Evolutionary conservation across 2,329 filamentous ascomycete genomes (phyloP), one percentile per base, ranked within the genome.

Genomic region (Fusarium nygamai): DNA sequence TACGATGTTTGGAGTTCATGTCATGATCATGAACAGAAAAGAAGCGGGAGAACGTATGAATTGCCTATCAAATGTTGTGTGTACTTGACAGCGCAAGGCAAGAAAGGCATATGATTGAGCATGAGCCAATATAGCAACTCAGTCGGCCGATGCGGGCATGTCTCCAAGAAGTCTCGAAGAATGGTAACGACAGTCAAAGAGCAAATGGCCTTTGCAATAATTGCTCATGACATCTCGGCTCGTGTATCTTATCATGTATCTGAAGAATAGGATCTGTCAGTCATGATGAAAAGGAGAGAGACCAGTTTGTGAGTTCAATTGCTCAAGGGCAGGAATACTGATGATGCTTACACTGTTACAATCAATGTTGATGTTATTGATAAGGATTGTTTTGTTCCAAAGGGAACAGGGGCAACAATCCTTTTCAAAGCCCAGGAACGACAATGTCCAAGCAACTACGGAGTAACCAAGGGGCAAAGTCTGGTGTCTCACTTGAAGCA

Each of bases 331-430:
- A 36, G 27, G 24, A 24, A 24, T 16, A 33, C 44, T 13, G 57
- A 69, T 50, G 48, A 69, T 51, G 64, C 57, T 69, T 69, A 46
- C 64, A 67, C 44, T 36, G 9, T 22, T 34, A 46, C 44, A 60
- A 47, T 34, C 58, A 29, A 39, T 69, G 60, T 60, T 69, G 61
- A 60, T 69, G 38, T 43, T 69, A 41, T 62, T 65, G 57, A 53
- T 46, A 51, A 11, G 16, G 48, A 10, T 62, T 74, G 64, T 74
- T 74, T 56, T 74, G 64, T 46, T 72, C 34, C 47, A 60, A 41
- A 33, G 13, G 24, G 29, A 58, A 22, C 38, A 50, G 50, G 72
- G 56, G 27, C 60, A 74, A 57, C 71, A 51, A 36, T 43, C 50
- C 27, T 62, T 73, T 69, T 69, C 34, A 61, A 47, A 43, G 29